These are phyloP conservation scores for Aphanomyces invadans DNA, from an alignment of 352 stramenopile genomes.

Conservation along the genomic window DNA sequence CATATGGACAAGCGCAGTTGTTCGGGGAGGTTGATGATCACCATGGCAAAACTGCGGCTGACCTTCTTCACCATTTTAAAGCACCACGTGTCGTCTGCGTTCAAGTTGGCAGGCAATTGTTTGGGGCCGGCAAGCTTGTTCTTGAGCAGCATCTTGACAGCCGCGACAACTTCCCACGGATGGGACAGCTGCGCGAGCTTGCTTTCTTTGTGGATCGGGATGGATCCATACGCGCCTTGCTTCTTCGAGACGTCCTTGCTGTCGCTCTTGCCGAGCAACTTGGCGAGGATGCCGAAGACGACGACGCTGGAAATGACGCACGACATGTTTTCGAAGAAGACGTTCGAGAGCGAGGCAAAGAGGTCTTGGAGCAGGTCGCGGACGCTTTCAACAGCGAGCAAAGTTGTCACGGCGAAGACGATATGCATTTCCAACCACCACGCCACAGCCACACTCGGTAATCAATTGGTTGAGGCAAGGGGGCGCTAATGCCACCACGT, in stretches of 20 bases:
- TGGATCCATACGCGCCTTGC: conserved; percentile 88
- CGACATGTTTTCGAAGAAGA: conserved; percentile 22
- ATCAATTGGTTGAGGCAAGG: background rate
- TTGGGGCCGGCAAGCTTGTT: conserved; percentile 40
- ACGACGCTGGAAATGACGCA: conserved; percentile 7
- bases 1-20: conserved; percentile 73
- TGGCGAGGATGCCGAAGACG: background rate
- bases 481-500: conserved; percentile 3
- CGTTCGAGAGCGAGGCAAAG: conserved; percentile 11
- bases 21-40: conserved; percentile 82
- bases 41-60: conserved; percentile 75
- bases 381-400: conserved; percentile 15
- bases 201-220: conserved; percentile 76
- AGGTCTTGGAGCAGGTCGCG: conserved; percentile 7
- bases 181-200: conserved; percentile 62
- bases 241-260: conserved; percentile 48
- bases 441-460: background rate
- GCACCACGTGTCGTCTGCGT: conserved; percentile 46
- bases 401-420: conserved; percentile 9
- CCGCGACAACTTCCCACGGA: conserved; percentile 66
- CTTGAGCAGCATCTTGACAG: conserved; percentile 59
- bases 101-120: conserved; percentile 39
- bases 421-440: background rate
- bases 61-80: conserved; percentile 85
- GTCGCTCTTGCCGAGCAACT: background rate